Base-by-base conservation (phyloP, 345 rosid genomes). In the Rhodamnia argentea region DNA sequence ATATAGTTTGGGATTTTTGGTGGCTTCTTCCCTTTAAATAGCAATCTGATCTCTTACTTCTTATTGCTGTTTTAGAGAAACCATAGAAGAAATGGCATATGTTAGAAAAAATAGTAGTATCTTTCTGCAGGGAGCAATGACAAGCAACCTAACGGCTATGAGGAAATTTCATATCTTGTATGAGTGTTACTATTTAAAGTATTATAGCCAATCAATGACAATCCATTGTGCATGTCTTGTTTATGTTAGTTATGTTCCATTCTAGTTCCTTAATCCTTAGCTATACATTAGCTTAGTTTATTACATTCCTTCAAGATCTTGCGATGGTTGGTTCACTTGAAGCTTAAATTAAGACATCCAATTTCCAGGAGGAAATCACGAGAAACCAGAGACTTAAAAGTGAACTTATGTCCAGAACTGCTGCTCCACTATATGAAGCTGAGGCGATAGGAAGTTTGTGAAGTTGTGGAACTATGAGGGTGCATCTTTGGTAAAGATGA, bases 321-420 rank as follows among this genome's bases (percentile, higher is more conserved):
- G 23, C 47, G 13, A 37, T 70, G 40, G 42, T 64, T 64, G 3
- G 3, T 62, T 62, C 26, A 37, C 81, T 42, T 42, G 23, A 70
- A 70, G 26, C 81, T 44, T 9, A 70, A 70, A 70, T 32, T 70
- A 5, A 70, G 78, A 20, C 47, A 18, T 57, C 82, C 27, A 52
- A 70, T 83, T 86, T 87, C 52, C 90, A 95, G 96, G 94, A 91
- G 86, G 93, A 92, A 92, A 89, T 92, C 85, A 27, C 91, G 51
- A 90, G 89, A 87, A 94, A 94, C 75, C 92, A 88, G 85, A 91
- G 83, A 83, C 93, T 93, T 70, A 86, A 47, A 70, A 86, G 83
- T 89, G 84, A 82, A 59, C 70, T 55, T 85, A 86, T 10, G 56
- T 51, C 52, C 82, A 58, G 85, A 87, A 82, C 64, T 22, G n/a